Evolutionary conservation across 1,284 basidiomycete genomes (phyloP), one percentile per base, ranked within the genome.

Genomic region (Cerrena zonata): DNA sequence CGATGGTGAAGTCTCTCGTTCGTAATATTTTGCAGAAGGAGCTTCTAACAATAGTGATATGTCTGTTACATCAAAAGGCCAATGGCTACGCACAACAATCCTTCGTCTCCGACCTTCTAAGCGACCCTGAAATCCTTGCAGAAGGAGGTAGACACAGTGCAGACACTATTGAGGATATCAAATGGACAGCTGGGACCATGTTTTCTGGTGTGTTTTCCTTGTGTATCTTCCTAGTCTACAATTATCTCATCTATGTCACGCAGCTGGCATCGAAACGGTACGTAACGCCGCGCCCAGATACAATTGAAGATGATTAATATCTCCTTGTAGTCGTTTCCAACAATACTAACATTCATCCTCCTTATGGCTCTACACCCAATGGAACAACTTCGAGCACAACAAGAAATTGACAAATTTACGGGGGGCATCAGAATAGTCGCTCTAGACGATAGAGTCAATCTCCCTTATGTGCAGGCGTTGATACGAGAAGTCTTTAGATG

Each of bases 341-440:
- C 34, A 11, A 7, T 51, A 4, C 19, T 4, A 18, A 55, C 57
- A 22, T 55, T 62, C 45, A 40, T 60, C 39, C 53, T 69, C 46
- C 59, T 65, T 10, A 65, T 69, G 65, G 59, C 65, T 0, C 50
- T 57, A 30, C 57, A 61, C 52, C 68, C 65, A 2, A 63, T 64
- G 10, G 55, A 63, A 26, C 65, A 65, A 47, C 45, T 51, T n/a
- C 58, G 58, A 23, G 67, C 68, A 12, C 67, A 67, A 52, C 61
- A 59, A n/a, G 65, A 69, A 51, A 53, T 70, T 44, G 68, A 70
- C 56, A 47, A 48, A 18, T 61, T 69, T 18, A 48, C 62, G n/a
- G 64, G 66, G n/a, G 38, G 44, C 13, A 24, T 48, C 43, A 54
- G 66, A n/a, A 50, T 70, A 4, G 69, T 69, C 1, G 62, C 58